These are phyloP conservation scores for Globisporangium echinulatum DNA, from an alignment of 352 stramenopile genomes.

Conservation along the genomic window DNA sequence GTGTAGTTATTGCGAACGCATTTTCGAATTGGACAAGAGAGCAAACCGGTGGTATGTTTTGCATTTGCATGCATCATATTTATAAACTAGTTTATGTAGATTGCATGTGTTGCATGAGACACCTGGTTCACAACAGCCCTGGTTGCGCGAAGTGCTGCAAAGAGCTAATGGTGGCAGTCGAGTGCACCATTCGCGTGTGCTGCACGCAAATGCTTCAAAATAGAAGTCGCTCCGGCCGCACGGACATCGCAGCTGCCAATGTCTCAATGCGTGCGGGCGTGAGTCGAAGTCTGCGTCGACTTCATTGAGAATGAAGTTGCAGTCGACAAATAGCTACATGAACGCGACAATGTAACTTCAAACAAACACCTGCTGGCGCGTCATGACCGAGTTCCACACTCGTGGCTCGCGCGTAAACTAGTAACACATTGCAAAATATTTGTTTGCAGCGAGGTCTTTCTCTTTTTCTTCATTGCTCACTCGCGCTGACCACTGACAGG, in stretches of 20 bases:
- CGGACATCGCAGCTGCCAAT: neutral
- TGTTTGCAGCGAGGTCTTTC: neutral
- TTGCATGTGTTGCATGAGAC: neutral
- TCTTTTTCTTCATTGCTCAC: neutral
- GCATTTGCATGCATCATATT: no score
- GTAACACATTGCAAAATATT: neutral
- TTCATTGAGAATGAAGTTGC: neutral
- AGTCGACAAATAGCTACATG: neutral
- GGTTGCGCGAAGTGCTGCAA: neutral
- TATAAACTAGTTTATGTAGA: no score
- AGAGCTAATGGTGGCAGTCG: neutral
- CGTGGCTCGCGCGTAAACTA: neutral
- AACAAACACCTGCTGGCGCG: neutral
- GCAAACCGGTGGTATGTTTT: no score
- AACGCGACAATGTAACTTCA: neutral
- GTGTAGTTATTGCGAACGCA: no score
- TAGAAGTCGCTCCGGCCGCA: neutral
- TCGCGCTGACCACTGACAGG: neutral
- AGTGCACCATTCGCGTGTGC: neutral
- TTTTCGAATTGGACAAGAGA: no score
- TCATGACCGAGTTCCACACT: neutral
- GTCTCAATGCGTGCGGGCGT: neutral
- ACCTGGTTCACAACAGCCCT: neutral
- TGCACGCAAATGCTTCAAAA: neutral
- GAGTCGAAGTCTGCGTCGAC: neutral